These are phyloP conservation scores for Lactarius hatsudake DNA, from an alignment of 768 basidiomycete genomes.

Conservation along the genomic window DNA sequence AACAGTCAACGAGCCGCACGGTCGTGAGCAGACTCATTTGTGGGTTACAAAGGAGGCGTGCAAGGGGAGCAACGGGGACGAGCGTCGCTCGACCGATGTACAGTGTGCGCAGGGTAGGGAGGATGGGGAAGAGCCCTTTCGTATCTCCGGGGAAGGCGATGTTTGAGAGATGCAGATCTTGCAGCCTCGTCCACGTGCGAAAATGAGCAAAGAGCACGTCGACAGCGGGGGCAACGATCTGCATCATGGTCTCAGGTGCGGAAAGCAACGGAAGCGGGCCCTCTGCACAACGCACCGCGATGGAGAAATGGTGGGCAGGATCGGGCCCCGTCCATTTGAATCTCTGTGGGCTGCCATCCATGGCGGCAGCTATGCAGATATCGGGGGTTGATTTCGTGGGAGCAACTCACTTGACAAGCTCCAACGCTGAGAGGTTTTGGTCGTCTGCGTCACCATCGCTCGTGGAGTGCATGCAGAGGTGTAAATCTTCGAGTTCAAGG, in stretches of 20 bases:
- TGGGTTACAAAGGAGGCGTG: slow-evolving; percentile 35
- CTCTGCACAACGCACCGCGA: slow-evolving; percentile 44
- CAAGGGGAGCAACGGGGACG: slow-evolving; percentile 42
- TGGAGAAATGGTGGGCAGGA: slow-evolving; percentile 59
- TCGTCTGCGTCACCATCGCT: slow-evolving; percentile 31
- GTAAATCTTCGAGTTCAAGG: slow-evolving; percentile 34
- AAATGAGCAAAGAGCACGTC: slow-evolving; percentile 42
- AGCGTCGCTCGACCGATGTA: slow-evolving; percentile 51
- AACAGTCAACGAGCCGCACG: slow-evolving; percentile 51
- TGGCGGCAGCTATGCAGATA: slow-evolving; percentile 4
- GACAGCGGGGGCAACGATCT: slow-evolving; percentile 46
- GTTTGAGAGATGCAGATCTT: slow-evolving; percentile 48
- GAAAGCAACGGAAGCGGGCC: background rate
- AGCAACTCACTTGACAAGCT: slow-evolving; percentile 38
- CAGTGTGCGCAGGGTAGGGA: slow-evolving; percentile 43
- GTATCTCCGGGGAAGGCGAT: slow-evolving; percentile 39
- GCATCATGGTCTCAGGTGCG: background rate
- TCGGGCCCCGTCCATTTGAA: slow-evolving; percentile 62
- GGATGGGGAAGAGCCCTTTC: slow-evolving; percentile 34
- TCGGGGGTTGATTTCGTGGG: background rate
- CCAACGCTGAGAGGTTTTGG: slow-evolving; percentile 35
- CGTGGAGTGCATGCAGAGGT: slow-evolving; percentile 43
- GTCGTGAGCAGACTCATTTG: slow-evolving; percentile 32
- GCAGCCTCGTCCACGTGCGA: slow-evolving; percentile 43
- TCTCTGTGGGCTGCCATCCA: slow-evolving; percentile 39